phyloP scores from a whole-genome alignment of 257 asterid genomes.

The Gentiana dahurica region DNA sequence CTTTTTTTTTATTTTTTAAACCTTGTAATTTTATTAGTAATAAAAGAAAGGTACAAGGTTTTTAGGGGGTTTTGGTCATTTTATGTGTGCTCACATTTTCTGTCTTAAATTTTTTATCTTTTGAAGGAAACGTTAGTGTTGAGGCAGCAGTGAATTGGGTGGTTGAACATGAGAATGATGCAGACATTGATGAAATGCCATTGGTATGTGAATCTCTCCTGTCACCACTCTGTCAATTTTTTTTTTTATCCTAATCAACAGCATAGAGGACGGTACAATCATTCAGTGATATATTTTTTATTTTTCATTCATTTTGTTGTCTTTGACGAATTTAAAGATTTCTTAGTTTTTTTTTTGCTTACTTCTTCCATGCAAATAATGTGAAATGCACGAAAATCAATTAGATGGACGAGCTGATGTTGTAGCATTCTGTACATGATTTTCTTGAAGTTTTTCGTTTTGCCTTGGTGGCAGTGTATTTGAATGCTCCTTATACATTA shows the following conservation, averaged over 20 bases:
- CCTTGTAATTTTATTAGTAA: no score
- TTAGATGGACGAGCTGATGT: neutral
- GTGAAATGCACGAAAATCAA: no score
- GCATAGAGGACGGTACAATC: no score
- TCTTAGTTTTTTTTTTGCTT: no score
- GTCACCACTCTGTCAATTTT: neutral
- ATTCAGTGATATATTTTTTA: no score
- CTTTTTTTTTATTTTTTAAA: no score
- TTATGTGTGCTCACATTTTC: no score
- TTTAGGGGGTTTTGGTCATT: no score
- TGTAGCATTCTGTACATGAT: neutral
- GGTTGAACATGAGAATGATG: constrained; percentile 85
- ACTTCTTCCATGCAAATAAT: no score
- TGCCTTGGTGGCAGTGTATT: neutral
- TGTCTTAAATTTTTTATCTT: neutral
- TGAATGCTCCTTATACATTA: constrained; percentile 1
- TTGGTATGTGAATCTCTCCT: constrained; percentile 35
- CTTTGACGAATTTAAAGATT: no score
- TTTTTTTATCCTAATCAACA: neutral
- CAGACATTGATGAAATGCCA: constrained; percentile 71
- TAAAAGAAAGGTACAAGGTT: no score
- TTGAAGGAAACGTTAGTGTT: constrained; percentile 59
- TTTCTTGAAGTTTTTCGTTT: neutral
- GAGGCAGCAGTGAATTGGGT: constrained; percentile 94
- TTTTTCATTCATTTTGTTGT: no score